Base-by-base conservation (phyloP, 2,329 filamentous ascomycete genomes). In the Aspergillus sp. region DNA sequence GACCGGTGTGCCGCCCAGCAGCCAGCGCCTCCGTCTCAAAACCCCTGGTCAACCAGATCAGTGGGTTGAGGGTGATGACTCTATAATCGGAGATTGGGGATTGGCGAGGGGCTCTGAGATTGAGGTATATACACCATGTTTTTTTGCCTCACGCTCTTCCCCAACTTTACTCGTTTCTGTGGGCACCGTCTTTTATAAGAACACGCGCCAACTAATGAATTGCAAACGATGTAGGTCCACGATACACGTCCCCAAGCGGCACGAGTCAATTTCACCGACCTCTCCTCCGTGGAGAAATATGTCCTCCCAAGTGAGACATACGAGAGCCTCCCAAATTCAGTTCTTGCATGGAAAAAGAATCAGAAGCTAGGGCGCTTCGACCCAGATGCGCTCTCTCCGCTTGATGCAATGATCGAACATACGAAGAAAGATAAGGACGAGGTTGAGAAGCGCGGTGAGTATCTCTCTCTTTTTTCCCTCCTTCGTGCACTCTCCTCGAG, bases 331-430 rank as follows among this genome's bases (percentile, higher is more conserved):
- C 81, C 86, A 44, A 91, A 97, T 76, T 93, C 89, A 3, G 95
- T 99, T 13, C 84, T 97, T 22, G 90, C 93, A 5, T 98, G 92
- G 92, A 99, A 99, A 78, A 93, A 90, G 78, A 80, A 86, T n/a
- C 88, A 96, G 75, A 93, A 96, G 73, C 85, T 98, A n/a, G 95
- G 95, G 51, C 90, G 95, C 37, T 99, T 99, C 76, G 91, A 98
- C 71, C 95, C 95, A 12, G 82, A 88, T 66, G 91, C 92, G 7
- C 86, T 89, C 17, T 85, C 82, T 59, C 84, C 89, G 20, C 88
- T 92, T 71, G 82, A 90, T 70, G 84, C 90, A 62, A 90, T 90
- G 72, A 79, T 89, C 57, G 82, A 84, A 15, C 87, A 87, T 40
- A 82, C 88, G 42, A 82, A 87, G 64, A 83, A 84, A 56, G 77